Conservation (phyloP, 176 grass and related monocot genomes). For the Lolium perenne region DNA sequence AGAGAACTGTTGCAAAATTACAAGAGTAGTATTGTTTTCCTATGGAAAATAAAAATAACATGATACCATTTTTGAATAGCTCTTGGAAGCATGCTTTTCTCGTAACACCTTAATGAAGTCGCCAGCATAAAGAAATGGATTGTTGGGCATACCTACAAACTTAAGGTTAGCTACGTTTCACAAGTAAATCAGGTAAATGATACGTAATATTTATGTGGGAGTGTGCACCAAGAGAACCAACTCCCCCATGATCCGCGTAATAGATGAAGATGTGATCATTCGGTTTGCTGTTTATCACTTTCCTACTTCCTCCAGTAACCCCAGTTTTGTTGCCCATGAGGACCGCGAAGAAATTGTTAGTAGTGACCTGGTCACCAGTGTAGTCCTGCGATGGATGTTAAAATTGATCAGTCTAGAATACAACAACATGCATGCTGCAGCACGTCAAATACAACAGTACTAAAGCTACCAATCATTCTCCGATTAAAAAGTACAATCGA, state of each 20-base stretch:
- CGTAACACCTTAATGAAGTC: slow-evolving; percentile 76
- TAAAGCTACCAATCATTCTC: too few relatives aligned
- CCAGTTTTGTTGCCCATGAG: slow-evolving; percentile 65
- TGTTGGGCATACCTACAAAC: slow-evolving; percentile 70
- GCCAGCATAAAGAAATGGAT: slow-evolving; percentile 68
- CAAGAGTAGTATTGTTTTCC: too few relatives aligned
- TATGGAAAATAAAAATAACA: too few relatives aligned
- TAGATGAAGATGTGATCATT: slow-evolving; percentile 70
- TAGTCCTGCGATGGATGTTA: slow-evolving; percentile 50
- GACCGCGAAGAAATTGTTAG: slow-evolving; percentile 59
- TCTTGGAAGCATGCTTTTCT: slow-evolving; percentile 71
- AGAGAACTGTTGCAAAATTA: too few relatives aligned
- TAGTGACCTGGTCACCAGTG: slow-evolving; percentile 55
- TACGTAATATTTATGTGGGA: background rate
- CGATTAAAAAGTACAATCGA: too few relatives aligned
- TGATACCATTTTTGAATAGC: slow-evolving; percentile 74
- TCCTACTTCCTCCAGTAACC: slow-evolving; percentile 60
- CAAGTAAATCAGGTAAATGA: background rate
- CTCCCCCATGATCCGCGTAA: slow-evolving; percentile 64
- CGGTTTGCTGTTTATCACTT: slow-evolving; percentile 63
- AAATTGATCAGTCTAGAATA: too few relatives aligned
- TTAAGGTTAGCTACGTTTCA: slow-evolving; percentile 14
- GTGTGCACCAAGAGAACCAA: slow-evolving; percentile 56
- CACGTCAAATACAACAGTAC: too few relatives aligned
- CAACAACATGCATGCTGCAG: too few relatives aligned